Evolutionary conservation across 768 basidiomycete species (phyloP).

Genomic region (Amanita polypyramis): DNA sequence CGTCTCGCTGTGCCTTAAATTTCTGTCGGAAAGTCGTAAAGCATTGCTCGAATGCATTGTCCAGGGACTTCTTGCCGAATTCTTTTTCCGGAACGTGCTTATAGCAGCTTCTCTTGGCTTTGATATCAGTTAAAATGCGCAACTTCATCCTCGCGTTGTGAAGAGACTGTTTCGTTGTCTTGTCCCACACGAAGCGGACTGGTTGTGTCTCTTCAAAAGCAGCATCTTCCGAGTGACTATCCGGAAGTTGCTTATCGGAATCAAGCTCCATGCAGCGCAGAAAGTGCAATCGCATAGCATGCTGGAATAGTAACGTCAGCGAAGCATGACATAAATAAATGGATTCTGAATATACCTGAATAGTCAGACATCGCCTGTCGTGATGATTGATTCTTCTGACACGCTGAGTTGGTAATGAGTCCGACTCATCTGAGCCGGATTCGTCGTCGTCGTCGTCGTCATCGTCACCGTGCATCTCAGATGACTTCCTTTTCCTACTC

Average conservation of each 20-base stretch:
- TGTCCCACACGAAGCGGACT: conserved; percentile 72
- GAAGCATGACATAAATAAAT: background rate
- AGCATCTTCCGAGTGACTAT: conserved; percentile 47
- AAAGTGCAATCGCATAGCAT: conserved; percentile 64
- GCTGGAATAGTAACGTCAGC: conserved; percentile 24
- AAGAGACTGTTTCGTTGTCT: conserved; percentile 63
- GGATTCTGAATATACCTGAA: conserved; percentile 37
- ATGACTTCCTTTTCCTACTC: conserved; percentile 20
- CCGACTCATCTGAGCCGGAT: conserved; percentile 19
- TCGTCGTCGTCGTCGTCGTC: conserved; percentile 26
- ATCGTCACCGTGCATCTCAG: conserved; percentile 24
- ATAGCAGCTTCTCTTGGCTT: conserved; percentile 43
- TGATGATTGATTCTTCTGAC: conserved; percentile 46
- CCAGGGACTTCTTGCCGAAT: conserved; percentile 50
- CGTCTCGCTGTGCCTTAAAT: conserved; percentile 50
- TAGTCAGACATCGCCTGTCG: conserved; percentile 54
- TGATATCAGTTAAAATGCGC: conserved; percentile 51
- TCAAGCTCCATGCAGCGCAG: conserved; percentile 46
- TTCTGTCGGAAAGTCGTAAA: conserved; percentile 62
- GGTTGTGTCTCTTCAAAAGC: conserved; percentile 36
- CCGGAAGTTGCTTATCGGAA: conserved; percentile 48
- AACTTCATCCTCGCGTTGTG: conserved; percentile 68
- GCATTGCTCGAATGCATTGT: conserved; percentile 57
- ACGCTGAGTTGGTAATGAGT: conserved; percentile 11
- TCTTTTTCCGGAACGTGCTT: conserved; percentile 56